Conservation (phyloP, 306 rosid species). For the apple (Malus domestica) region ASM211411v1 NC_041799.1:150501-151000, state of each 20-base stretch:
- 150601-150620: conserved; percentile 63
- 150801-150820: conserved; percentile 70
- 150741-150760: not conserved
- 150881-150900: not conserved
- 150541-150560: too few relatives aligned
- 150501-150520: not conserved
- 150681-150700: not conserved
- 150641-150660: conserved; percentile 50
- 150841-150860: conserved; percentile 57
- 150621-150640: conserved; percentile 47
- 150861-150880: not conserved
- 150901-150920: not conserved
- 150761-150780: not conserved
- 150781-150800: conserved; percentile 69
- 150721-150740: not conserved
- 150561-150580: not conserved
- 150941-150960: not conserved
- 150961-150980: not conserved
- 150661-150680: conserved; percentile 66
- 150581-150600: conserved; percentile 65
- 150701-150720: not conserved
- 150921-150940: not conserved
- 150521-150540: not conserved
- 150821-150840: conserved; percentile 66
- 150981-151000: not conserved